Evolutionary conservation across 176 grass and related monocot genomes (phyloP).

Genomic region (Bromus sterilis): DNA sequence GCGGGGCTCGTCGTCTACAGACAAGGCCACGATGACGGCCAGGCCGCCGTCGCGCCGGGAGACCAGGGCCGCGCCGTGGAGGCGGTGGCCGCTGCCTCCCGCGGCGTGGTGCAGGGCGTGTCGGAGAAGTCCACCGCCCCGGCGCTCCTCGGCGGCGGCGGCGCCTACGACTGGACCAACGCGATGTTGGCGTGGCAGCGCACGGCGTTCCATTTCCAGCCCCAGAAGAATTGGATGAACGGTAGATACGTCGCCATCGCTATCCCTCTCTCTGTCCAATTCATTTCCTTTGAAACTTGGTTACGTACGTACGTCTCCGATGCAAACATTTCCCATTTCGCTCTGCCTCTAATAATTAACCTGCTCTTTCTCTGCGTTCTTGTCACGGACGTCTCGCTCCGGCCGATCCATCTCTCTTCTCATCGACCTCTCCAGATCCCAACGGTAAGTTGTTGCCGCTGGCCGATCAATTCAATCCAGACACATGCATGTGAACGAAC

Average conservation of each 20-base stretch:
- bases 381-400: conserved; percentile 29
- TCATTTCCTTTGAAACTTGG: not conserved
- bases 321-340: not conserved
- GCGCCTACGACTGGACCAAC: conserved; percentile 63
- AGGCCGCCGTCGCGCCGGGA: not conserved
- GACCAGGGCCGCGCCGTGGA: not conserved
- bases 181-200: conserved; percentile 84
- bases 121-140: conserved; percentile 59
- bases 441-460: conserved; percentile 50
- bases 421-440: conserved; percentile 55
- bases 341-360: not conserved
- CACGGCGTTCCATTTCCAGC: conserved; percentile 84
- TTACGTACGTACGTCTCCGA: conserved; percentile 1
- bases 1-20: not conserved
- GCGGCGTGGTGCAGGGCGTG: conserved; percentile 46
- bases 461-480: not conserved
- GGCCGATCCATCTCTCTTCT: not conserved
- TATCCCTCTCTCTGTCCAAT: not conserved
- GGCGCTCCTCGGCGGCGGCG: conserved; percentile 2
- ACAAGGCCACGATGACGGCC: not conserved
- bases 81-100: conserved; percentile 14
- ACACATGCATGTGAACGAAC: conserved; percentile 1
- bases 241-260: conserved; percentile 37
- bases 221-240: conserved; percentile 88
- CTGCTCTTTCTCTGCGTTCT: not conserved